phyloP scores from a whole-genome alignment of 345 rosid genomes.

The Isatis tinctoria region DNA sequence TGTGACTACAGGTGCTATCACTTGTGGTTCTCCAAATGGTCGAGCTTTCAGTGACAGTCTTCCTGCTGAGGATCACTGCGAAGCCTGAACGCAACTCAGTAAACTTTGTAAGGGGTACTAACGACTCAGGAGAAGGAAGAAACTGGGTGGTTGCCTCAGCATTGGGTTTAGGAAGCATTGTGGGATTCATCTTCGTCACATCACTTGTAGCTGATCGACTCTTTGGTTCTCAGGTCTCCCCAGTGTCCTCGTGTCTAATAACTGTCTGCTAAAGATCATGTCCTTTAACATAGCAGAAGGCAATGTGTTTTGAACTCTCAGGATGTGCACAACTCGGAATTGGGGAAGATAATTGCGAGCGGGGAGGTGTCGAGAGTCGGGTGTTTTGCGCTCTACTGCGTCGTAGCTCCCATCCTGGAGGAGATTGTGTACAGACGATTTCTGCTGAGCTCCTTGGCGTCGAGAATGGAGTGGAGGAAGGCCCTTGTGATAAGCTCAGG shows the following conservation, averaged over 20 bases:
- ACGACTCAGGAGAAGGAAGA: constrained; percentile 31
- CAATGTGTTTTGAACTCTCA: constrained; percentile 16
- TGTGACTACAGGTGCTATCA: constrained; percentile 48
- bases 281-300: neutral
- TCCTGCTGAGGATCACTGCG: constrained; percentile 48
- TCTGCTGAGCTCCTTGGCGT: constrained; percentile 56
- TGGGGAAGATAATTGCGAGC: constrained; percentile 60
- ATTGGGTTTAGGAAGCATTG: constrained; percentile 55
- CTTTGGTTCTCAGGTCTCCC: constrained; percentile 47
- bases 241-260: neutral
- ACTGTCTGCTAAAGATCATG: neutral
- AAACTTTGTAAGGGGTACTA: constrained; percentile 34
- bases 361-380: constrained; percentile 48
- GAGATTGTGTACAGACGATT: constrained; percentile 83
- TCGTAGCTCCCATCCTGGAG: constrained; percentile 64
- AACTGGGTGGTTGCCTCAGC: constrained; percentile 65
- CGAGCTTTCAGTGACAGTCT: constrained; percentile 53
- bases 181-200: constrained; percentile 47
- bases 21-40: constrained; percentile 47
- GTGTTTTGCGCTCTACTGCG: constrained; percentile 53
- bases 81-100: constrained; percentile 42
- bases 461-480: constrained; percentile 53
- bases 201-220: constrained; percentile 47
- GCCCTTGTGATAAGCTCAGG: constrained; percentile 59
- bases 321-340: constrained; percentile 45